Evolutionary conservation across 352 stramenopile genomes (phyloP), one percentile per base, ranked within the genome.

Genomic region (Phytophthora rubi): DNA sequence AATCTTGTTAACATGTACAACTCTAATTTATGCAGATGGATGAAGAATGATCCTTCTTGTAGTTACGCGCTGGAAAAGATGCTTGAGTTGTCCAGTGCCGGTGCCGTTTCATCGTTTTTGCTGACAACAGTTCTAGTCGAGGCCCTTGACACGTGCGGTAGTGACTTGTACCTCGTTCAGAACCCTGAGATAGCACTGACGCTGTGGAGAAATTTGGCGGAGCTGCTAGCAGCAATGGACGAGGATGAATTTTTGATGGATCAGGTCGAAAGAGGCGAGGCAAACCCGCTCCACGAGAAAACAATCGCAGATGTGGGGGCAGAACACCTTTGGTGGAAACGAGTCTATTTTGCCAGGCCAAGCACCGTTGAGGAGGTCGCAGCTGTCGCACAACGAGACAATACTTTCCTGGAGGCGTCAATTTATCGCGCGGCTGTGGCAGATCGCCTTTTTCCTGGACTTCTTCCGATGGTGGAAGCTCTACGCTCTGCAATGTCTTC

Each of bases 171-270:
- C 28, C 52, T 90, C 15, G 30, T 58, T 3, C 64, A 86, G 33
- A 76, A 76, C 12, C 73, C 81, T n/a, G 33, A 71, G 15, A 64
- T 76, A 21, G 65, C 68, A 5, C 23, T 79, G 58, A 58, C 60
- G 12, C 44, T 92, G 3, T 95, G 86, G 85, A 76, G 75, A 26
- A 75, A 85, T 57, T 78, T 95, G 23, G 78, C 76, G 15, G 67
- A 91, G 53, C 51, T 80, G 15, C 61, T 93, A 10, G 45, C 76
- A 59, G 75, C 76, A 23, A 82, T 89, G 61, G 71, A 82, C 26
- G 75, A 83, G 15, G 73, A 81, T 58, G 71, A 84, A 39, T 76
- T 82, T 70, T 68, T 75, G 48, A 37, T 63, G 58, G 66, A 61
- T 55, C 73, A 81, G 71, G 26, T 70, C n/a, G 62, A 71, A 49